Percentiles rank a stretch among this genome's conserved stretches.
phyloP scores from a whole-genome alignment of 2,329 filamentous ascomycete species.

The Aspergillus unguis region DNA sequence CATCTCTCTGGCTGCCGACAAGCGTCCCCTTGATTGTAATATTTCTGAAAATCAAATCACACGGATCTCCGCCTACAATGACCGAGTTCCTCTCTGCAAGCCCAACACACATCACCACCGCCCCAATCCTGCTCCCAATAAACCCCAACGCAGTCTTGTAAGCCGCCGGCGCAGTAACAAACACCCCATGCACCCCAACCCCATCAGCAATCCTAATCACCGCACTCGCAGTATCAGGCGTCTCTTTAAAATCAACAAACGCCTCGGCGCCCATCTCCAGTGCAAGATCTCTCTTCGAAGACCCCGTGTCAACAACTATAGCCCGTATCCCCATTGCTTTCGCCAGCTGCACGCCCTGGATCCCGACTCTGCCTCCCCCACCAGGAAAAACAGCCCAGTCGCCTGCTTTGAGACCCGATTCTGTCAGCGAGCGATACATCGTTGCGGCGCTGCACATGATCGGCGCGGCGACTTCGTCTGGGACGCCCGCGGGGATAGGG shows the following conservation, averaged over 20 bases:
- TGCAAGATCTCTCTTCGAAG: slow-evolving; percentile 45
- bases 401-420: slow-evolving; percentile 49
- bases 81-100: slow-evolving; percentile 24
- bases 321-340: slow-evolving; percentile 55
- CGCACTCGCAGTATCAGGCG: slow-evolving; percentile 33
- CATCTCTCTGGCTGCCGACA: slow-evolving; percentile 32
- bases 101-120: slow-evolving; percentile 53
- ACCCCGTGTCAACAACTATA: slow-evolving; percentile 55
- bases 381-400: slow-evolving; percentile 47
- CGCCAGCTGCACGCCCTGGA: slow-evolving; percentile 56
- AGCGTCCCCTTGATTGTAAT: slow-evolving; percentile 27
- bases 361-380: slow-evolving; percentile 54
- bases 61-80: slow-evolving; percentile 24
- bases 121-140: slow-evolving; percentile 44
- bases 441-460: slow-evolving; percentile 60
- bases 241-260: slow-evolving; percentile 55
- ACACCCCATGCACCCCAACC: slow-evolving; percentile 47
- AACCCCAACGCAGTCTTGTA: slow-evolving; percentile 42
- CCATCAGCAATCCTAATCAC: slow-evolving; percentile 48
- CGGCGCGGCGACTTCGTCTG: slow-evolving; percentile 55
- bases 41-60: slow-evolving; percentile 24
- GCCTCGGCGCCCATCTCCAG: slow-evolving; percentile 52
- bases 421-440: slow-evolving; percentile 55
- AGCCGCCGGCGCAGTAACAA: slow-evolving; percentile 39
- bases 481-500: slow-evolving; percentile 54